phyloP scores from a whole-genome alignment of 2,329 filamentous ascomycete genomes.

The Aspergillus ochraceoroseus region DNA sequence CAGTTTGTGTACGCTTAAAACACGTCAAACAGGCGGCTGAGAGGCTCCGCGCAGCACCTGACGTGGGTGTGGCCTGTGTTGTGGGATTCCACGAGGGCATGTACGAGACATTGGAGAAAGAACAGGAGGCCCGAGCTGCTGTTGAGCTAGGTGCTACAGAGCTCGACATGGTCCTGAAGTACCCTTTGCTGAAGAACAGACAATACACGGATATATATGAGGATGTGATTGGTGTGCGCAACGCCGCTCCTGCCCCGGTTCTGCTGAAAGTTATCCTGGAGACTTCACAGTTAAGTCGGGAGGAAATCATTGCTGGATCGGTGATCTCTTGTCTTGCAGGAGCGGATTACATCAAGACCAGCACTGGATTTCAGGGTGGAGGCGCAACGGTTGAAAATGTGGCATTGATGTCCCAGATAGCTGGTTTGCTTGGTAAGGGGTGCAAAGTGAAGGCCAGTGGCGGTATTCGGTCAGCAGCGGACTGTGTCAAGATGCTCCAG shows the following conservation, averaged over 20 bases:
- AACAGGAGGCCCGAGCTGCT: slow-evolving; percentile 49
- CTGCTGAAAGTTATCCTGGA: slow-evolving; percentile 57
- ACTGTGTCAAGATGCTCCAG: slow-evolving; percentile 52
- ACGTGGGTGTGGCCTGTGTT: slow-evolving; percentile 53
- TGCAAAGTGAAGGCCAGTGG: slow-evolving; percentile 57
- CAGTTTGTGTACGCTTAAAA: slow-evolving; percentile 55
- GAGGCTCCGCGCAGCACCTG: slow-evolving; percentile 43
- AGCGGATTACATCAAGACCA: slow-evolving; percentile 58
- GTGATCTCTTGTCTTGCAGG: slow-evolving; percentile 50
- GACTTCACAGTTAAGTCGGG: slow-evolving; percentile 48
- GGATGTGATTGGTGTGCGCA: slow-evolving; percentile 51
- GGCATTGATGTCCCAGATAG: slow-evolving; percentile 50
- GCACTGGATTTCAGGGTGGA: slow-evolving; percentile 54
- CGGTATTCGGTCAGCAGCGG: slow-evolving; percentile 49
- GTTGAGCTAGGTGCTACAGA: slow-evolving; percentile 51
- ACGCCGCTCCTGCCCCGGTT: slow-evolving; percentile 41
- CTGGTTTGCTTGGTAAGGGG: slow-evolving; percentile 40
- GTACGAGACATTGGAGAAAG: slow-evolving; percentile 48
- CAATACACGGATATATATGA: slow-evolving; percentile 49
- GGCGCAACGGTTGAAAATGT: slow-evolving; percentile 53
- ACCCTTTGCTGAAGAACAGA: slow-evolving; percentile 43
- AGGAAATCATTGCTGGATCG: slow-evolving; percentile 52
- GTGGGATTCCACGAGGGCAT: slow-evolving; percentile 59
- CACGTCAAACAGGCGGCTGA: slow-evolving; percentile 50
- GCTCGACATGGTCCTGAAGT: slow-evolving; percentile 58